Base-by-base conservation (phyloP, 108 stramenopile species). In the Skeletonema potamos region DNA sequence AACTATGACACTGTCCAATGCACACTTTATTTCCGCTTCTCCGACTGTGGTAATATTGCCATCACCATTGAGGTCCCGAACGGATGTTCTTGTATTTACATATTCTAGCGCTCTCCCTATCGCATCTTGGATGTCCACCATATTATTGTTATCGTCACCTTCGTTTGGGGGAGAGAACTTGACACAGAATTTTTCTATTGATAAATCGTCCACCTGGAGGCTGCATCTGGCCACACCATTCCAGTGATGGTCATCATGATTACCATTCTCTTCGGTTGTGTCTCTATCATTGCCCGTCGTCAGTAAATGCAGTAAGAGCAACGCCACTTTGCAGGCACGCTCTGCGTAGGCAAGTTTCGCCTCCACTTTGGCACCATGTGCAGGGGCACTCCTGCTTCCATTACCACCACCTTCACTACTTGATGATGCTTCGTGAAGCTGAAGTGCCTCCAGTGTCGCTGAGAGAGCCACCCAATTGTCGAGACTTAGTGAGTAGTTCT, bases 241-340 rank as follows among this genome's bases (percentile, higher is more conserved):
- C 22, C 1, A 24, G 6, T 22, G 3, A n/a, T 1, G 20, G 39
- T 41, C 9, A 6, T 41, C 13, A 41, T 41, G 39, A 15, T 41
- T 6, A 41, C 13, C 39, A 13, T 15, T 41, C 20, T 51, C 48
- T 20, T 51, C 48, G 1, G 48, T 51, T 24, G 22, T 51, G 48
- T 24, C 22, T 41, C 39, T n/a, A 41, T 2, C 10, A 15, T 15
- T 41, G 3, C 39, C 39, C 8, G 48, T 22, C 22, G 1, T 51
- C 6, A 51, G 8, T n/a, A 18, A 8, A 51, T n/a, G 48, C 22
- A 51, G 22, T 9, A 51, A 8, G 8, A 51, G 22, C 22, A 51
- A 22, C 48, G 48, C 48, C 48, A 51, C 48, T 22, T 51, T 51
- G 48, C 48, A 51, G 48, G 48, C 48, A 51, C 48, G 48, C 9